These are phyloP conservation scores for Lepidium sativum DNA, from an alignment of 345 rosid genomes.

Conservation along the genomic window DNA sequence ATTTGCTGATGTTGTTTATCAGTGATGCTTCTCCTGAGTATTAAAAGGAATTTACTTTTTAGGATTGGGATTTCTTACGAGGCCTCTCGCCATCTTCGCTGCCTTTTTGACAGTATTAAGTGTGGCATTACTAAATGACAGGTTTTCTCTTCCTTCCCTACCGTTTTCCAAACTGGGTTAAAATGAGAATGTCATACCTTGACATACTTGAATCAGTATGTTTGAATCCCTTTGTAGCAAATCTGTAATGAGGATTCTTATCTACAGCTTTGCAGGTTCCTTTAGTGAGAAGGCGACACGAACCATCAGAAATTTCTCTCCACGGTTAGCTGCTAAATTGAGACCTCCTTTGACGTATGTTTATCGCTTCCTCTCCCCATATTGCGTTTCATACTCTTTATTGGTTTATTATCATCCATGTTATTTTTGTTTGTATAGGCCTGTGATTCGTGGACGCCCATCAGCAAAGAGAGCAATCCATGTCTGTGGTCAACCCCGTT, in stretches of 20 bases:
- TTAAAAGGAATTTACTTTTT: neutral
- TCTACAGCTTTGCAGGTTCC: constrained; percentile 87
- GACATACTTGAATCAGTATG: neutral
- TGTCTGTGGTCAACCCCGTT: constrained; percentile 87
- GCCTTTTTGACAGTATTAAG: constrained; percentile 61
- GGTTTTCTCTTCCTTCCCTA: constrained; percentile 35
- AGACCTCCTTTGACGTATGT: constrained; percentile 84
- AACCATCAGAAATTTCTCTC: constrained; percentile 84
- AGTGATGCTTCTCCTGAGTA: neutral
- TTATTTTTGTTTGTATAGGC: constrained; percentile 37
- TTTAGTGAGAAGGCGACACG: constrained; percentile 86
- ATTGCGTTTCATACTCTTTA: neutral
- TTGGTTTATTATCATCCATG: constrained; percentile 12
- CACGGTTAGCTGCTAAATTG: constrained; percentile 94
- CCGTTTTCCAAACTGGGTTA: too few relatives aligned
- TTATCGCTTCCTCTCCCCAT: neutral
- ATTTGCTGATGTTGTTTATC: neutral
- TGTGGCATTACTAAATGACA: constrained; percentile 82
- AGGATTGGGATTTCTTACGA: constrained; percentile 83
- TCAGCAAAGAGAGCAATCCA: constrained; percentile 70
- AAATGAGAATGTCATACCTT: too few relatives aligned
- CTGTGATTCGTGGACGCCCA: constrained; percentile 92
- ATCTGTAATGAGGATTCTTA: constrained; percentile 8
- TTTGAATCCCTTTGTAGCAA: neutral
- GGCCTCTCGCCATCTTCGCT: constrained; percentile 77